These are phyloP conservation scores for Persicaria maculosa DNA, from an alignment of 148 eudicot genomes.

Conservation along the genomic window DNA sequence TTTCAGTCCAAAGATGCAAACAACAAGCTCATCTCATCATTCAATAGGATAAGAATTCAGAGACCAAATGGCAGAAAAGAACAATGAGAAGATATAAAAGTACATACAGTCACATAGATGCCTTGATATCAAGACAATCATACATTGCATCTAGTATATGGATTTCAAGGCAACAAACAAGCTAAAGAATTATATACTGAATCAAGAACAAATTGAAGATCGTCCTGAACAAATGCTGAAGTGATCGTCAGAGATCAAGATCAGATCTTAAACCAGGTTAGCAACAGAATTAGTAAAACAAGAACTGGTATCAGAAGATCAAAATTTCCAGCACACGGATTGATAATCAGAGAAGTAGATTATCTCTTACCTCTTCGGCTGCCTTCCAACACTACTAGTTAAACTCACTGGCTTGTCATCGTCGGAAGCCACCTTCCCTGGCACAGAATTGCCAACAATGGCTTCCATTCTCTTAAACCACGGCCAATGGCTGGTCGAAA, in stretches of 20 bases:
- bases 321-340: not conserved
- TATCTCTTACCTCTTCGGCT: constrained; percentile 53
- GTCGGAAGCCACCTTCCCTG: constrained; percentile 43
- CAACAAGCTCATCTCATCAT: not conserved
- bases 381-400: constrained; percentile 37
- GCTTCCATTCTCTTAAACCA: constrained; percentile 91
- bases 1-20: not conserved
- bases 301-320: not conserved
- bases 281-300: not conserved
- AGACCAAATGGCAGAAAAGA: not conserved
- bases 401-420: constrained; percentile 51
- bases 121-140: not conserved
- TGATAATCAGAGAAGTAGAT: not conserved
- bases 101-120: not conserved
- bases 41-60: not conserved
- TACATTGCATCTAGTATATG: not conserved
- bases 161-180: not conserved
- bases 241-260: not conserved
- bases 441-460: constrained; percentile 60
- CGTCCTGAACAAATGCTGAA: not conserved
- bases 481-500: constrained; percentile 71
- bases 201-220: not conserved
- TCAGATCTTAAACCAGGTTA: not conserved
- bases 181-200: not conserved
- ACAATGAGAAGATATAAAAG: not conserved